Conservation (phyloP, 225 moss, liverwort and hornwort genomes). For the Marchantia polymorpha region DNA sequence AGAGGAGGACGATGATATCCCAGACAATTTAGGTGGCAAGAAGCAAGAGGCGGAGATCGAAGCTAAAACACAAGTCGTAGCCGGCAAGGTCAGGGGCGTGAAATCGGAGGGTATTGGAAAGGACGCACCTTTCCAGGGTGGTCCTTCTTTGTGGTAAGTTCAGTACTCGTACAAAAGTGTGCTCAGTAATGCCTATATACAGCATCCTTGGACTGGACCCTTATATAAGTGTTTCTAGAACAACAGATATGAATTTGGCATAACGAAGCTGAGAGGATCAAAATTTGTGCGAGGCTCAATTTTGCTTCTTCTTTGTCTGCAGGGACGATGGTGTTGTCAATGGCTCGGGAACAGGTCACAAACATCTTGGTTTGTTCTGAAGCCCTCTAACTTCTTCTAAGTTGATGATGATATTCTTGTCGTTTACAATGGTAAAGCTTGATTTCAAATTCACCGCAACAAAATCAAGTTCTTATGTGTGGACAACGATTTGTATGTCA, state of each 20-base stretch:
- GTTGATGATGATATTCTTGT: neutral
- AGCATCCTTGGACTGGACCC: neutral
- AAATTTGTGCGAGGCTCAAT: neutral
- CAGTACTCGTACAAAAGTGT: neutral
- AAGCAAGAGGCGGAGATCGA: slow-evolving; percentile 27
- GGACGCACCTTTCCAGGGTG: slow-evolving; percentile 25
- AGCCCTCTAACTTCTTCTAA: neutral
- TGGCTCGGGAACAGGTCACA: neutral
- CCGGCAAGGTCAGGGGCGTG: neutral
- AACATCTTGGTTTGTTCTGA: slow-evolving; percentile 2
- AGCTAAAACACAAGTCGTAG: neutral
- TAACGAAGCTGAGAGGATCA: neutral
- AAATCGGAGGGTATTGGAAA: neutral
- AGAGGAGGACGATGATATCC: slow-evolving; percentile 14
- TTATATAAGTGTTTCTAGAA: neutral
- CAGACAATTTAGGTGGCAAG: slow-evolving; percentile 26
- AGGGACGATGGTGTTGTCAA: slow-evolving; percentile 6
- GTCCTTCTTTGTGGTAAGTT: slow-evolving; percentile 30
- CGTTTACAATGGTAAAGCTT: neutral
- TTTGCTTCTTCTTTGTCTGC: neutral
- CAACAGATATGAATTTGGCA: neutral
- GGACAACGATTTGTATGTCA: neutral
- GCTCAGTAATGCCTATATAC: too few species aligned
- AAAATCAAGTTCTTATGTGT: neutral
- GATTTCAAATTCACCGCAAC: too few species aligned